Evolutionary conservation across 176 grass and related monocot species (phyloP), one percentile per base, ranked within the genome.

Genomic region (Avena insularis): DNA sequence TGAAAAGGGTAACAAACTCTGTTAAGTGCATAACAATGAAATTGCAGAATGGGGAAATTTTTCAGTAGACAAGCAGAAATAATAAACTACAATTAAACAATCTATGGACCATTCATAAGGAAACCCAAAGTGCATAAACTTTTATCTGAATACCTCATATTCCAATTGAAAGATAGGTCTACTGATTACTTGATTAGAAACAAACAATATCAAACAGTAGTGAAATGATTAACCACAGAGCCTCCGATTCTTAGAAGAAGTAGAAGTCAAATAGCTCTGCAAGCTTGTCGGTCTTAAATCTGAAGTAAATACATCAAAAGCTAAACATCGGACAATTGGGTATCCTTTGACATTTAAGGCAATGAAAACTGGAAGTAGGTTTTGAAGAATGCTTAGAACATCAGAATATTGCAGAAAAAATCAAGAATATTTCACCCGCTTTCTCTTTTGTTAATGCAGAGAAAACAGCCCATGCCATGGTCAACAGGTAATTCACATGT

Each of bases 1-100:
- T 94, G 89, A 91, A 88, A 89, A 81, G 50, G 43, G 43, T 4
- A 71, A 6, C 23, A 33, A 91, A 1, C 55, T 55, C 57, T 31
- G 20, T 64, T 85, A 36, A 77, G 16, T 57, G 15, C 2, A 38
- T 51, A 63, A 43, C 48, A 58, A 46, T 36, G 7, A 83, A 29
- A 68, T 14, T 59, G 13, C 65, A 75, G 65, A 84, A 82, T 53
- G 12, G 79, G 71, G 25, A 57, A 75, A 81, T 1, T 9, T 73
- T 16, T 54, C 9, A 23, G 16, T 20, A 85, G 58, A 20, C 9
- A 60, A 38, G 12, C 15, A 40, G 38, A 40, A 40, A 40, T 40
- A 40, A 4, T 47, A 80, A 80, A 51, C 40, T 43, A 85, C 45
- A 79, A 89, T 66, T 31, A 23, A 55, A 65, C 31, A 15, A 63